Base-by-base conservation (phyloP, 495 filamentous ascomycete species). In the Neurospora tetrasperma region DNA sequence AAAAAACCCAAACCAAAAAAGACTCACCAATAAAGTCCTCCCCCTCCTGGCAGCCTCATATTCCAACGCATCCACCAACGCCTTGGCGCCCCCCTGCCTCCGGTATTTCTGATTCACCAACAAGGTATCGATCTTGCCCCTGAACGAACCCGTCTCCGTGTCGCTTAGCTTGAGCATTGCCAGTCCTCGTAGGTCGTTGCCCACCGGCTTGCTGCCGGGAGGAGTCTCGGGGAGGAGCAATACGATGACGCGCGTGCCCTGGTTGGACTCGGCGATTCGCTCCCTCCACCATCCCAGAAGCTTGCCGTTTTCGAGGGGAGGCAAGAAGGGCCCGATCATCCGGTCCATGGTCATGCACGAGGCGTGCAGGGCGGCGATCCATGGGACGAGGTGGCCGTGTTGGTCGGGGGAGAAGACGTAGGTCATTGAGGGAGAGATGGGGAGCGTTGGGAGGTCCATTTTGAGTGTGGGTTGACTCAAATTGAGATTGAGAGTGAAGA, bases 241-340 rank as follows among this genome's bases (percentile, higher is more conserved):
- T 18, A 82, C 75, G 46, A 84, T 83, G 70, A 84, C 66, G 16
- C 81, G 78, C 6, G 74, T 74, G 72, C 76, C 80, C 18, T 40
- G 71, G 46, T 72, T 74, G 11, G 74, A 76, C 71, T 84, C 82
- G 20, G 78, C 79, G 69, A 84, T 81, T 16, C 79, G 62, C 12
- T 82, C 79, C 73, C 76, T 81, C 82, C 82, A 84, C 78, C 79
- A 82, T 2, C 76, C 71, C 43, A 84, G 74, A 40, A 84, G 79
- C 72, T 81, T 83, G 46, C 80, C 80, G 78, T 79, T 78, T 70
- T 75, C 78, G 54, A 83, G 72, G 0, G 82, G 82, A 14, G 80
- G 80, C 20, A 83, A 73, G 59, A 84, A 84, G 5, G 81, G 80
- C 38, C 81, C 81, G 69, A 80, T 75, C 75, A 80, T 81, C 44